phyloP scores from a whole-genome alignment of 352 stramenopile species.

The Ophiocytium majus region DNA sequence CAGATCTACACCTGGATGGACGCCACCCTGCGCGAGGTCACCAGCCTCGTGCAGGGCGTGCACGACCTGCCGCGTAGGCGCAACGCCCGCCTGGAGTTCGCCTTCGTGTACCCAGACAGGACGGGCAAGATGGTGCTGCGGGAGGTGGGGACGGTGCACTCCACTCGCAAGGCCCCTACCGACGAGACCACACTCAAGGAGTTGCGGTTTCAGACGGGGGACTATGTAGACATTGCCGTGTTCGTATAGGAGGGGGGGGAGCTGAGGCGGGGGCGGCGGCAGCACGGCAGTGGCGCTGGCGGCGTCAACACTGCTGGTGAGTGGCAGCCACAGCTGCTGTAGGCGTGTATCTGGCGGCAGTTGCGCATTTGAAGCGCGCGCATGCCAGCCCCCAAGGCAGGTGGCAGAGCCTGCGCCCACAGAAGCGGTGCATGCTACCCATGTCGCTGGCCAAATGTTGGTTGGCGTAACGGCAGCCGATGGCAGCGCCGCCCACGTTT shows the following conservation, averaged over 20 bases:
- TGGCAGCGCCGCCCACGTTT: too few relatives aligned
- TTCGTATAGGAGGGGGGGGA: not conserved
- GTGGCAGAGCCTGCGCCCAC: too few relatives aligned
- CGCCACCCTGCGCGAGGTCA: constrained; percentile 48
- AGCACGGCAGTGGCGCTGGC: too few relatives aligned
- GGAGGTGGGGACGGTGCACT: constrained; percentile 38
- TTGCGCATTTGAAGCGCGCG: too few relatives aligned
- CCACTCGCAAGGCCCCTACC: constrained; percentile 22
- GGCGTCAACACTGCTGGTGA: too few relatives aligned
- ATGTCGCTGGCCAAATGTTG: too few relatives aligned
- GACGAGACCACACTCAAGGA: constrained; percentile 40
- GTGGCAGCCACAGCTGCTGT: too few relatives aligned
- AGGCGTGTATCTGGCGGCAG: too few relatives aligned
- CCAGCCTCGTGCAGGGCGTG: constrained; percentile 48
- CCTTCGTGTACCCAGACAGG: constrained; percentile 54
- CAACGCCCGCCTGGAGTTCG: constrained; percentile 42
- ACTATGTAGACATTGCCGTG: constrained; percentile 55
- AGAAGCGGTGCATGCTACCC: too few relatives aligned
- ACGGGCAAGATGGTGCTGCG: constrained; percentile 46
- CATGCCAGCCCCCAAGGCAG: too few relatives aligned
- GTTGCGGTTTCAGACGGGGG: constrained; percentile 53
- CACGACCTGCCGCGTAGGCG: constrained; percentile 35
- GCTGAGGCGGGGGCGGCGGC: too few relatives aligned
- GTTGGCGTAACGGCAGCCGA: too few relatives aligned
- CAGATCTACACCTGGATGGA: constrained; percentile 55